These are phyloP conservation scores for Helianthus annuus DNA, from an alignment of 129 eudicot genomes.

Conservation along the genomic window DNA sequence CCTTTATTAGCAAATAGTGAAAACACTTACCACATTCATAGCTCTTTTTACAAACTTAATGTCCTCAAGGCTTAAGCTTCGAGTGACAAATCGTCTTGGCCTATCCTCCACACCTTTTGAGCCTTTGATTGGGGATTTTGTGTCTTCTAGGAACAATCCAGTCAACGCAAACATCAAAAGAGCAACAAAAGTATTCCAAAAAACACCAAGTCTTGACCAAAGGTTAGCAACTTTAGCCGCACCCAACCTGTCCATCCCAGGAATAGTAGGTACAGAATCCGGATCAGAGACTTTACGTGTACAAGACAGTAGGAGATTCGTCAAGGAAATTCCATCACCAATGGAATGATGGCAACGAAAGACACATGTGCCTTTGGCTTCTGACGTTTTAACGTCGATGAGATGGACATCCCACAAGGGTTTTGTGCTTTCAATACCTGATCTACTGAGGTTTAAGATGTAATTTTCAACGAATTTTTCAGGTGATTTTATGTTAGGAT, in stretches of 20 bases:
- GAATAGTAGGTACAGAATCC: conserved; percentile 22
- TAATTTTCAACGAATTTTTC: conserved; percentile 39
- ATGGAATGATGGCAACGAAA: conserved; percentile 50
- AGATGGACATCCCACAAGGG: conserved; percentile 49
- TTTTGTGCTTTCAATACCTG: conserved; percentile 32
- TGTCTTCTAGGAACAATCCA: conserved; percentile 38
- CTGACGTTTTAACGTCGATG: conserved; percentile 27
- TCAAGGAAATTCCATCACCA: conserved; percentile 47
- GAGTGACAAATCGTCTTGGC: conserved; percentile 26
- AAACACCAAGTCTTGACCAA: conserved; percentile 20
- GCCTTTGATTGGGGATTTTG: conserved; percentile 35
- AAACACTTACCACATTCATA: conserved; percentile 30
- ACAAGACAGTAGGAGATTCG: conserved; percentile 31
- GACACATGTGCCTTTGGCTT: conserved; percentile 31
- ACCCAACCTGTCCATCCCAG: not conserved
- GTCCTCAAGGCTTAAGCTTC: conserved; percentile 35
- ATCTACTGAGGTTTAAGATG: conserved; percentile 36
- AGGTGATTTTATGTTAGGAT: conserved; percentile 31
- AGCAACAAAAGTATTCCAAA: conserved; percentile 33
- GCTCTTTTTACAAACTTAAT: conserved; percentile 39
- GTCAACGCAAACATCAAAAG: conserved; percentile 33
- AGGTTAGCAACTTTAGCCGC: conserved; percentile 6
- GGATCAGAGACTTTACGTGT: conserved; percentile 36
- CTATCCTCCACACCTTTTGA: conserved; percentile 16
- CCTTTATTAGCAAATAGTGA: not conserved